These are phyloP conservation scores for Phytopythium aichiense DNA, from an alignment of 352 stramenopile genomes.

Conservation along the genomic window DNA sequence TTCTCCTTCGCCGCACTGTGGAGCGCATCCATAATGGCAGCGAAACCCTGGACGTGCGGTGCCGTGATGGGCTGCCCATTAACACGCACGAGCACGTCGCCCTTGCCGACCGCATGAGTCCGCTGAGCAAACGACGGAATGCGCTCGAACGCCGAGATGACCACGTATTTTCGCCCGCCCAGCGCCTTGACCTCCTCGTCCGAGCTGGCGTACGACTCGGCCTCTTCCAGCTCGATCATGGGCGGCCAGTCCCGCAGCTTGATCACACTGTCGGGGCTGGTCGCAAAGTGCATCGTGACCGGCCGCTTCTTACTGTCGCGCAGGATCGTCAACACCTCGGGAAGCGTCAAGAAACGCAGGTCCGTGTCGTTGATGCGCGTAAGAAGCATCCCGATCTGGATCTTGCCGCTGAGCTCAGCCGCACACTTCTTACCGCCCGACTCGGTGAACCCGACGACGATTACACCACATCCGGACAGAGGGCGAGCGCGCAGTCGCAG, in stretches of 20 bases:
- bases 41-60: slow-evolving; percentile 43
- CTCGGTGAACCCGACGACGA: slow-evolving; percentile 69
- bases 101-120: slow-evolving; percentile 46
- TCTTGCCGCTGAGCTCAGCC: slow-evolving; percentile 70
- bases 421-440: slow-evolving; percentile 48
- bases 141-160: slow-evolving; percentile 61
- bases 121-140: slow-evolving; percentile 74
- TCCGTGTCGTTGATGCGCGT: slow-evolving; percentile 65
- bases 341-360: slow-evolving; percentile 57
- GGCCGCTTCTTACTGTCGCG: slow-evolving; percentile 55
- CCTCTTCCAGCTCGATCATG: slow-evolving; percentile 72
- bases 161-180: slow-evolving; percentile 57
- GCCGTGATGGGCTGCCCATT: slow-evolving; percentile 53
- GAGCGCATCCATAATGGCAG: slow-evolving; percentile 57
- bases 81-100: slow-evolving; percentile 64
- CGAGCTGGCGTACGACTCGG: slow-evolving; percentile 18
- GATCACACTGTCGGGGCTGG: slow-evolving; percentile 73
- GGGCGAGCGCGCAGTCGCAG: slow-evolving; percentile 74
- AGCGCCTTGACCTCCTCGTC: slow-evolving; percentile 45
- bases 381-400: slow-evolving; percentile 61
- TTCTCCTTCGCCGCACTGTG: slow-evolving; percentile 46
- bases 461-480: slow-evolving; percentile 57
- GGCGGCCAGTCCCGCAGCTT: slow-evolving; percentile 79
- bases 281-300: slow-evolving; percentile 67
- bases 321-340: slow-evolving; percentile 54